These are phyloP conservation scores for Chaetomium globosum DNA, from an alignment of 2,329 filamentous ascomycete genomes.

Conservation along the genomic window DNA sequence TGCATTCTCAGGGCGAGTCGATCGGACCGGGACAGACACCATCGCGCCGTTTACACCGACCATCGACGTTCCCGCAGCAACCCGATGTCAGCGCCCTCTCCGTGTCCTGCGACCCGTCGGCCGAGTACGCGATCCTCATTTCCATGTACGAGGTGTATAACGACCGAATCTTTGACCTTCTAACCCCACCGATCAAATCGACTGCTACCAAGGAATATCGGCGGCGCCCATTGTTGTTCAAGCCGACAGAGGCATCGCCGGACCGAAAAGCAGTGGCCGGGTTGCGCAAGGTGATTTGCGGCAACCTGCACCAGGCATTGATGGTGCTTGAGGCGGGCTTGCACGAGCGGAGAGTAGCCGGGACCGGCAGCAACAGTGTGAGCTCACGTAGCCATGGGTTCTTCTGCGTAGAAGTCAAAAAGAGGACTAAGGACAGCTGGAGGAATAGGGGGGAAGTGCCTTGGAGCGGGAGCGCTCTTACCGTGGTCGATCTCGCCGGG, in stretches of 20 bases:
- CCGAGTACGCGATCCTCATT: constrained; percentile 84
- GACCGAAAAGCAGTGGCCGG: constrained; percentile 96
- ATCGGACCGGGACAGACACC: constrained; percentile 56
- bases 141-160: constrained; percentile 99
- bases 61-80: constrained; percentile 69
- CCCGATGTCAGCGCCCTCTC: constrained; percentile 74
- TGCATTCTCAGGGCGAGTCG: constrained; percentile 52
- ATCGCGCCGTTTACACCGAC: constrained; percentile 63
- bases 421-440: constrained; percentile 55
- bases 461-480: constrained; percentile 79
- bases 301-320: constrained; percentile 77
- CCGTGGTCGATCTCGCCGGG: constrained; percentile 88
- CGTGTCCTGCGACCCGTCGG: constrained; percentile 66
- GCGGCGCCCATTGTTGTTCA: constrained; percentile 86
- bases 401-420: constrained; percentile 94
- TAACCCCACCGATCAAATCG: constrained; percentile 65
- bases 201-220: constrained; percentile 68
- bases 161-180: constrained; percentile 91
- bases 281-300: constrained; percentile 85
- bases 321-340: constrained; percentile 88
- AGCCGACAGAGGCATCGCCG: constrained; percentile 81
- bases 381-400: constrained; percentile 94
- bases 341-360: constrained; percentile 81
- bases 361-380: constrained; percentile 89
- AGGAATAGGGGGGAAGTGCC: constrained; percentile 54